These are phyloP conservation scores for Phytophthora crassamura DNA, from an alignment of 352 stramenopile species.

Conservation along the genomic window DNA sequence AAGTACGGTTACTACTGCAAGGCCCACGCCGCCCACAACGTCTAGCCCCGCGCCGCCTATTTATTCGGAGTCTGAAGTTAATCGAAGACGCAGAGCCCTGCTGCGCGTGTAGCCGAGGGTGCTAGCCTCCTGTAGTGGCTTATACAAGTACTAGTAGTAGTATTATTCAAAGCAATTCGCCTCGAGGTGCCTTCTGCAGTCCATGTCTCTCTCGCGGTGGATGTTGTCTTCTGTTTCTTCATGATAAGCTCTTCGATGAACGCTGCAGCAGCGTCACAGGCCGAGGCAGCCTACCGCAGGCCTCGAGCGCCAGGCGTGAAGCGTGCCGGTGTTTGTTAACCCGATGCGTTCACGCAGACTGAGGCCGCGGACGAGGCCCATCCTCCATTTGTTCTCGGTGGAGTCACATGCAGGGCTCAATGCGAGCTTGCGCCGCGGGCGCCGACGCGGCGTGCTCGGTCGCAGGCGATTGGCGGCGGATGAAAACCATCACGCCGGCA, in stretches of 20 bases:
- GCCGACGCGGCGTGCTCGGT: slow-evolving; percentile 18
- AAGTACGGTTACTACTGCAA: too few species aligned
- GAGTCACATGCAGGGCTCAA: neutral
- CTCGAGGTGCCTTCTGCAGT: too few species aligned
- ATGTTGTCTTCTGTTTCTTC: too few species aligned
- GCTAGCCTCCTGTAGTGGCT: slow-evolving; percentile 20
- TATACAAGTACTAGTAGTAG: slow-evolving; percentile 13
- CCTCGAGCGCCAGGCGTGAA: neutral
- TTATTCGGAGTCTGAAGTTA: slow-evolving; percentile 32
- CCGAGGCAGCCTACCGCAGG: slow-evolving; percentile 4
- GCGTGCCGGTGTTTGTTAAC: slow-evolving; percentile 16
- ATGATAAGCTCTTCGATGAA: too few species aligned
- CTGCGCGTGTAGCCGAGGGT: slow-evolving; percentile 20
- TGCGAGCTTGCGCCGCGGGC: neutral
- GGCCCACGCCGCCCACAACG: slow-evolving; percentile 50
- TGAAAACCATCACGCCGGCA: slow-evolving; percentile 15
- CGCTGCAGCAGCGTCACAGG: neutral
- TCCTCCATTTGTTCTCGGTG: slow-evolving; percentile 33
- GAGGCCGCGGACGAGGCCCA: slow-evolving; percentile 11
- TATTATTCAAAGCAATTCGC: slow-evolving; percentile 12
- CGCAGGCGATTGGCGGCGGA: slow-evolving; percentile 21
- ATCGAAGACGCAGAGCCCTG: neutral
- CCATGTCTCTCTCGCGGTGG: too few species aligned
- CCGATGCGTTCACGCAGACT: slow-evolving; percentile 5
- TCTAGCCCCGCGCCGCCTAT: slow-evolving; percentile 21